These are phyloP conservation scores for Suaeda aralocaspica DNA, from an alignment of 148 eudicot species.

Conservation along the genomic window DNA sequence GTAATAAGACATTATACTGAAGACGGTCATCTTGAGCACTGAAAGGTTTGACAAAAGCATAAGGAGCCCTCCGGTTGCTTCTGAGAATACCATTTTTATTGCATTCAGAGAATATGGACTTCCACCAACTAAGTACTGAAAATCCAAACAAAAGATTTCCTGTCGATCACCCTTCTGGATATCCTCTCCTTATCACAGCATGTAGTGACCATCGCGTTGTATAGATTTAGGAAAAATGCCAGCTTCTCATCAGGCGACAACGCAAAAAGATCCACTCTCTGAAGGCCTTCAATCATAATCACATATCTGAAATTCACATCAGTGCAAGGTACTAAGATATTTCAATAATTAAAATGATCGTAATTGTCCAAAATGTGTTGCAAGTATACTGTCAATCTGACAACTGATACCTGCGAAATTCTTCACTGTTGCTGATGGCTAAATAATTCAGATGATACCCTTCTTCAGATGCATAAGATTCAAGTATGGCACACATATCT, in stretches of 20 bases:
- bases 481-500: slow-evolving; percentile 85
- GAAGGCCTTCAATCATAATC: slow-evolving; percentile 67
- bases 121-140: slow-evolving; percentile 81
- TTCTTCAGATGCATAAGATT: slow-evolving; percentile 85
- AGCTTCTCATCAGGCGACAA: slow-evolving; percentile 65
- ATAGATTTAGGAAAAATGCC: slow-evolving; percentile 79
- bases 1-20: slow-evolving; percentile 39
- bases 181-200: slow-evolving; percentile 71
- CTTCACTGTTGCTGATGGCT: slow-evolving; percentile 89
- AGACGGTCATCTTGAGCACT: slow-evolving; percentile 63
- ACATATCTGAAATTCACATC: slow-evolving; percentile 57
- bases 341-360: not conserved
- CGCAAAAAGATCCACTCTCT: slow-evolving; percentile 51
- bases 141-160: slow-evolving; percentile 70
- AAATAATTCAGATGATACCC: slow-evolving; percentile 54
- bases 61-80: slow-evolving; percentile 81
- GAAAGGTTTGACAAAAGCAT: slow-evolving; percentile 67
- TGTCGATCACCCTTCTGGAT: slow-evolving; percentile 72
- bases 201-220: slow-evolving; percentile 91
- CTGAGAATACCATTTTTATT: slow-evolving; percentile 80
- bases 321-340: slow-evolving; percentile 3
- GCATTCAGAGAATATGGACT: slow-evolving; percentile 59
- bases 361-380: not conserved
- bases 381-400: no score
- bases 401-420: slow-evolving; percentile 93